Conservation (phyloP, 768 basidiomycete species). For the Mycena indigotica region DNA sequence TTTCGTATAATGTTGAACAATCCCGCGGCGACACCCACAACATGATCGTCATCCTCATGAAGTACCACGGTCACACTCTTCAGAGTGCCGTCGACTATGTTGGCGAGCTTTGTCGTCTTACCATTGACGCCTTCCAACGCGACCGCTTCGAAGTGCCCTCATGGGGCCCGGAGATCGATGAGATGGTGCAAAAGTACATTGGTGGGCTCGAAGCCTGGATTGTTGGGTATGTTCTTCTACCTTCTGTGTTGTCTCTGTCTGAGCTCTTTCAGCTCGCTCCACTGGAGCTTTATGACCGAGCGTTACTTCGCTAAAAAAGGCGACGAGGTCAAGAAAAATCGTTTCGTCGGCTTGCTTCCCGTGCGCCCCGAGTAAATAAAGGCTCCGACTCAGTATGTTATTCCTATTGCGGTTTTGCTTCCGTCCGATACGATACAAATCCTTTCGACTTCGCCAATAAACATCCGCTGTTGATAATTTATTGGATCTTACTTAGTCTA, state of each 20-base stretch:
- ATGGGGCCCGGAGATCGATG: conserved; percentile 63
- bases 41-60: conserved; percentile 73
- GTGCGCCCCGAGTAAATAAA: conserved; percentile 6
- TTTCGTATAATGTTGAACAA: conserved; percentile 78
- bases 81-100: conserved; percentile 67
- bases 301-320: conserved; percentile 70
- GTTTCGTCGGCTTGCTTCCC: conserved; percentile 55
- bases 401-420: no score
- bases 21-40: conserved; percentile 70
- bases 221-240: conserved; percentile 47
- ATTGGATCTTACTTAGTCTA: neutral
- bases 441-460: neutral
- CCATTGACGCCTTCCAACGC: conserved; percentile 54
- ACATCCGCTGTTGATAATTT: neutral
- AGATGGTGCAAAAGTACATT: conserved; percentile 59
- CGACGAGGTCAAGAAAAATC: conserved; percentile 52
- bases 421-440: neutral
- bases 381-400: no score
- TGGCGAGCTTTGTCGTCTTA: conserved; percentile 59
- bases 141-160: conserved; percentile 55
- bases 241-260: conserved; percentile 1
- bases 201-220: conserved; percentile 72
- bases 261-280: conserved; percentile 44
- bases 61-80: conserved; percentile 54
- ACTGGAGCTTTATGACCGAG: conserved; percentile 72